Base-by-base conservation (phyloP, 345 rosid species). In the Populus simonii region DNA sequence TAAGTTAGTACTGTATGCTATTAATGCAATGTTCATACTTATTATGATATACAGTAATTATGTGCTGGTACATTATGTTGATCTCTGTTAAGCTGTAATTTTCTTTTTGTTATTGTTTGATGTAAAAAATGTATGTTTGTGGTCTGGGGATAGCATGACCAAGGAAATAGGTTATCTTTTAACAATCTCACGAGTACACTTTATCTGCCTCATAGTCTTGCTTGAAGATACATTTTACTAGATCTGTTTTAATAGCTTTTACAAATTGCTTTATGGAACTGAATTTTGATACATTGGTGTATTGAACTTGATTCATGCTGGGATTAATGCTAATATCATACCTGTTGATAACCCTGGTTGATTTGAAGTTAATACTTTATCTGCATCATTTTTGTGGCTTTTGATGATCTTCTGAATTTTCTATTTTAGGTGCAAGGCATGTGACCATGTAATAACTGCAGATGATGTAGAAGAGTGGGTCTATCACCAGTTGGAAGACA, bases 391-490 rank as follows among this genome's bases (percentile, higher is more conserved):
- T 17, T 18, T 43, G 35, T 73, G 25, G 72, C 27, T 17, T 65
- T 33, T 74, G 41, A 68, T 72, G 67, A 10, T 45, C 35, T 12
- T 25, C 13, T 49, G 57, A 29, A 36, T 47, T 16, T 17, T 74
- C 8, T 31, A 23, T 82, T 55, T 65, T 68, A 89, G 94, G 78
- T 87, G 93, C 81, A 87, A 87, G 83, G 63, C 87, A 17, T 91
- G 91, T 82, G 81, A 84, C 73, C 87, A 85, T 78, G 81, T 79
- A 73, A 83, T 82, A 23, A 85, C 89, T 10, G 59, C 80, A 8
- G 87, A 85, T 70, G 93, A 86, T 78, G 85, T 84, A 31, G 93
- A 88, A 77, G 93, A 88, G 15, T 88, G 93, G 95, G 84, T 86
- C 61, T 85, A 78, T 80, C 87, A 87, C 62, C 93, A 91, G 81